Base-by-base conservation (phyloP, 768 basidiomycete genomes). In the Lactifluus volemus region DNA sequence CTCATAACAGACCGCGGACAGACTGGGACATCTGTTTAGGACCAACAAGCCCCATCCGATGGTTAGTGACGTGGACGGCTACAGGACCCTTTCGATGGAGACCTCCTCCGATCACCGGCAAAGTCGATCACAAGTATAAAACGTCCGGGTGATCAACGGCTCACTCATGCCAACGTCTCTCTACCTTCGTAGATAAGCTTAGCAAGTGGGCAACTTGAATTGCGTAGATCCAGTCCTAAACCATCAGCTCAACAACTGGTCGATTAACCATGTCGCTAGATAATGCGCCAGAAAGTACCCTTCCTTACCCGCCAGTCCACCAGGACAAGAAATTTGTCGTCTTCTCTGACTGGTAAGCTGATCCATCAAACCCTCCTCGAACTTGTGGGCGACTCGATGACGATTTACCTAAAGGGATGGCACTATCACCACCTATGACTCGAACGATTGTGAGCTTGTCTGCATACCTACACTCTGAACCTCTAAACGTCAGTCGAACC, bases 401-500 rank as follows among this genome's bases (percentile, higher is more conserved):
- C 19, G 5, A 19, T n/a, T 38, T 12, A 38, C 11, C 12, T n/a
- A 5, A 71, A 91, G 89, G 90, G 89, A 92, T 75, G 89, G 89
- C 67, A 98, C 94, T 14, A 96, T 98, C 74, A 96, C 94, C 4
- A 92, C 82, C 44, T 83, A 81, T 68, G 94, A 98, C 71, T 92
- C 90, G 8, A 98, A 98, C 72, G 94, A 97, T 68, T 93, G 88
- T 92, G 70, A 63, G 84, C 68, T 12, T 8, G 34, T 39, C 34
- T 36, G 54, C 38, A 47, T 65, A n/a, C 38, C 51, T 9, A 12
- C 11, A 5, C 39, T 34, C 17, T 5, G 38, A 52, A 17, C 29
- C 32, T 32, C 44, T 17, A 5, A 34, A 25, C 29, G 21, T 54
- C 41, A 25, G 36, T 34, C 9, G 29, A 44, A 32, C 5, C n/a